A percentile compares a stretch with the other conserved stretches of the same genome.
These are phyloP conservation scores for Batrachochytrium dendrobatidis DNA, from an alignment of 371 early-diverging fungal genomes.

Conservation along the genomic window DNA sequence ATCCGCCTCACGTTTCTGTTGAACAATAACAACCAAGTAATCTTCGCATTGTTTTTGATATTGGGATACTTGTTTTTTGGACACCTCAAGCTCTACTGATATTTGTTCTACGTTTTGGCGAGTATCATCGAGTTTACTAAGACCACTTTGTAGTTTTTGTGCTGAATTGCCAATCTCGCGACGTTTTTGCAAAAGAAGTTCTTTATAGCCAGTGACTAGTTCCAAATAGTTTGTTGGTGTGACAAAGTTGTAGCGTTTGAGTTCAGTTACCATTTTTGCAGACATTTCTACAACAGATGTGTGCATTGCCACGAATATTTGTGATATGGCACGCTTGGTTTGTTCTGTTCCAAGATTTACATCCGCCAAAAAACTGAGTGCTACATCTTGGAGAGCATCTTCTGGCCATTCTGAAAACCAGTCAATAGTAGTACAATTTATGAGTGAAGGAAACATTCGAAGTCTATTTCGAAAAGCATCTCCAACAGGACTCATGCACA, in stretches of 20 bases:
- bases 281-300: slow-evolving; percentile 44
- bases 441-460: slow-evolving; percentile 46
- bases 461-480: slow-evolving; percentile 46
- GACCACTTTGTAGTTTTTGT: slow-evolving; percentile 41
- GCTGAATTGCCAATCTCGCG: slow-evolving; percentile 41
- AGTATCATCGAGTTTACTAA: slow-evolving; percentile 50
- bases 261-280: slow-evolving; percentile 33
- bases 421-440: slow-evolving; percentile 51
- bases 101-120: slow-evolving; percentile 42
- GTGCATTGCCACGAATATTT: slow-evolving; percentile 42
- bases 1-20: slow-evolving; percentile 54
- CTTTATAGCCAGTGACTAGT: slow-evolving; percentile 41
- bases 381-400: slow-evolving; percentile 49
- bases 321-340: slow-evolving; percentile 30
- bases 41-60: slow-evolving; percentile 55
- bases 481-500: slow-evolving; percentile 52
- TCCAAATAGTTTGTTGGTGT: slow-evolving; percentile 52
- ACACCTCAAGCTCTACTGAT: slow-evolving; percentile 43
- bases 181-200: slow-evolving; percentile 37
- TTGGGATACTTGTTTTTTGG: slow-evolving; percentile 46
- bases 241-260: slow-evolving; percentile 45
- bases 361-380: slow-evolving; percentile 35
- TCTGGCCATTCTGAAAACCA: slow-evolving; percentile 55
- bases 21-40: slow-evolving; percentile 52
- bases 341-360: slow-evolving; percentile 36